Evolutionary conservation across 2,329 filamentous ascomycete species (phyloP).

Genomic region (Parasarocladium wereldwijsianum): DNA sequence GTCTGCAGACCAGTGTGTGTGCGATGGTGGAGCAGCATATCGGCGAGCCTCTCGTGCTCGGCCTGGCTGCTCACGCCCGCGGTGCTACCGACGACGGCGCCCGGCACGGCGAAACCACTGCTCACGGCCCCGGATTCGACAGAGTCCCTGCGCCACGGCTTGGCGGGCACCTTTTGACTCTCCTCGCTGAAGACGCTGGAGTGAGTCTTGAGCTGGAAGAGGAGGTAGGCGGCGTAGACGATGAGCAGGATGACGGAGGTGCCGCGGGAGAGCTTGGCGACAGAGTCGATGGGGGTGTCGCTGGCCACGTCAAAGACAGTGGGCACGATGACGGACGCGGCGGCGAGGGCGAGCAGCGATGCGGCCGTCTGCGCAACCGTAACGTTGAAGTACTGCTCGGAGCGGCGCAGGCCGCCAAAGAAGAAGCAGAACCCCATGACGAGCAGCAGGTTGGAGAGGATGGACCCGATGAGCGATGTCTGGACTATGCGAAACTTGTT

Average conservation of each 20-base stretch:
- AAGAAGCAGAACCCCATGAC: constrained; percentile 91
- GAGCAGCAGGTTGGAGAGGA: constrained; percentile 78
- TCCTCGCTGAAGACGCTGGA: constrained; percentile 64
- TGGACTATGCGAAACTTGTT: constrained; percentile 73
- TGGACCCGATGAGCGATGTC: constrained; percentile 81
- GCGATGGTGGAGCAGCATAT: constrained; percentile 28
- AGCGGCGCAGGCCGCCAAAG: constrained; percentile 62
- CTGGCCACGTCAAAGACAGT: constrained; percentile 59
- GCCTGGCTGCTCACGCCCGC: constrained; percentile 17
- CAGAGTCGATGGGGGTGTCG: constrained; percentile 26
- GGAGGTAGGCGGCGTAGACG: constrained; percentile 70
- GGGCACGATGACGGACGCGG: constrained; percentile 74
- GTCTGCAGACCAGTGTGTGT: not conserved
- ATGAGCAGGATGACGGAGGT: constrained; percentile 68
- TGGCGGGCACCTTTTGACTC: constrained; percentile 59
- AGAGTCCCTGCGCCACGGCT: constrained; percentile 24
- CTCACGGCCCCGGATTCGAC: constrained; percentile 18
- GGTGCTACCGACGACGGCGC: constrained; percentile 22
- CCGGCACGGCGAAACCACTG: constrained; percentile 24
- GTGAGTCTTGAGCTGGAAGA: constrained; percentile 87
- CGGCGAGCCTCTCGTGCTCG: constrained; percentile 29
- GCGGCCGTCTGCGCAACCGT: constrained; percentile 84
- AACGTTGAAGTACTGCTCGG: constrained; percentile 81
- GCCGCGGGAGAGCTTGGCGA: constrained; percentile 53
- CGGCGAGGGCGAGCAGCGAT: constrained; percentile 63